These are phyloP conservation scores for Colletotrichum sp. DNA, from an alignment of 2,329 filamentous ascomycete species.

Conservation along the genomic window DNA sequence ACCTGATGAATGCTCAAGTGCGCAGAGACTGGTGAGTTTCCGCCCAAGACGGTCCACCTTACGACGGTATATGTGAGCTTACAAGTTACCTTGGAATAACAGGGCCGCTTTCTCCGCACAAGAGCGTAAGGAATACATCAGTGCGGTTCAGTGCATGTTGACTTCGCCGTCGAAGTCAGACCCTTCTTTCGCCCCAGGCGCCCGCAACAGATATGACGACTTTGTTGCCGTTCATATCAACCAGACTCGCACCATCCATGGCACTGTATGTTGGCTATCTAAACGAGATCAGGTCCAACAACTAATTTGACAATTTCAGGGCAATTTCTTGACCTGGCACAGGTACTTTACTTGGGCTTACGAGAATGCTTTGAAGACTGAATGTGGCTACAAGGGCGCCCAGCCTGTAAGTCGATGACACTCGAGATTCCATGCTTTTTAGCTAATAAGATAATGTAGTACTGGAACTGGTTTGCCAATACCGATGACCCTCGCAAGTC, in stretches of 20 bases:
- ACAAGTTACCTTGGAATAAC: neutral
- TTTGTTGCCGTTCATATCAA: conserved; percentile 23
- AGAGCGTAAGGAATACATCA: conserved; percentile 22
- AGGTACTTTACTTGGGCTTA: conserved; percentile 18
- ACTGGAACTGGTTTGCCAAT: conserved; percentile 41
- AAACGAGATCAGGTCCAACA: too few relatives aligned
- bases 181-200: conserved; percentile 3
- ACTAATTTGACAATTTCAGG: neutral
- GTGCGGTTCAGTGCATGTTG: conserved; percentile 19
- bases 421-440: too few relatives aligned
- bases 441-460: conserved; percentile 12
- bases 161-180: conserved; percentile 6
- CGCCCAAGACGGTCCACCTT: too few relatives aligned
- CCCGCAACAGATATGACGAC: conserved; percentile 21
- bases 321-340: conserved; percentile 21
- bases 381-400: conserved; percentile 21
- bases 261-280: neutral
- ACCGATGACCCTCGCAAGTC: conserved; percentile 32
- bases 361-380: conserved; percentile 18
- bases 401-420: conserved; percentile 4
- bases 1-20: neutral
- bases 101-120: conserved; percentile 27
- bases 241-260: conserved; percentile 14
- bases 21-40: neutral
- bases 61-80: neutral